phyloP scores from a whole-genome alignment of 1,284 basidiomycete species.

The Chalciporus sp. region DNA sequence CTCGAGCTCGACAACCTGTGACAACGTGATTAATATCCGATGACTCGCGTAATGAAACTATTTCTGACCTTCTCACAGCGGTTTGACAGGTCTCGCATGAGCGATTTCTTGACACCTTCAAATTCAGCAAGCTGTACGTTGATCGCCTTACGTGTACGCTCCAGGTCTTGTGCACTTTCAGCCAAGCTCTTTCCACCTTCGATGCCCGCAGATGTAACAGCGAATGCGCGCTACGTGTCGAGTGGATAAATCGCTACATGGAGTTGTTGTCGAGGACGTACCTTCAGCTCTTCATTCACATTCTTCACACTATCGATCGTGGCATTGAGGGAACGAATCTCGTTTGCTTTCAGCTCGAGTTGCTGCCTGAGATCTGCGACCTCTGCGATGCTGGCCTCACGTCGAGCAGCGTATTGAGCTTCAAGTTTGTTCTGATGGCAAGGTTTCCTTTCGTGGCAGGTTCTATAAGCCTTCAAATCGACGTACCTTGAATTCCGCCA shows the following conservation, averaged over 20 bases:
- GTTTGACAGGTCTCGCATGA: constrained; percentile 99
- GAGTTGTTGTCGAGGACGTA: constrained; percentile 31
- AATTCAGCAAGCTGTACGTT: constrained; percentile 98
- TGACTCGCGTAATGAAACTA: constrained; percentile 4
- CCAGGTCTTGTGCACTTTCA: constrained; percentile 95
- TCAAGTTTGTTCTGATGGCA: constrained; percentile 83
- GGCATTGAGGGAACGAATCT: constrained; percentile 83
- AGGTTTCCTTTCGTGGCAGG: constrained; percentile 13
- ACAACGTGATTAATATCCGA: constrained; percentile 12
- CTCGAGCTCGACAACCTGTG: constrained; percentile 96
- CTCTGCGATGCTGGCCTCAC: constrained; percentile 88
- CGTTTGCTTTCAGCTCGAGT: constrained; percentile 84
- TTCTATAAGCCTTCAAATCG: constrained; percentile 5
- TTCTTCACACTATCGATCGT: constrained; percentile 93
- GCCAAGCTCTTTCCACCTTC: constrained; percentile 96
- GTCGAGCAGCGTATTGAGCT: constrained; percentile 89
- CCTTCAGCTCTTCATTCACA: constrained; percentile 98
- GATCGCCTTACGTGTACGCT: constrained; percentile 95
- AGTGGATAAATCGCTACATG: constrained; percentile 6
- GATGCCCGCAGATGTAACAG: constrained; percentile 94
- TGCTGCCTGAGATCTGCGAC: constrained; percentile 91
- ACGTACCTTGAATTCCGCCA: constrained; percentile 87
- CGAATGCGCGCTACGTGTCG: constrained; percentile 83
- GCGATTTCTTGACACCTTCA: constrained; percentile 97
- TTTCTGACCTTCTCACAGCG: constrained; percentile 93